phyloP scores from a whole-genome alignment of 192 early-diverging fungal genomes.

The Paraglomus brasilianum region DNA sequence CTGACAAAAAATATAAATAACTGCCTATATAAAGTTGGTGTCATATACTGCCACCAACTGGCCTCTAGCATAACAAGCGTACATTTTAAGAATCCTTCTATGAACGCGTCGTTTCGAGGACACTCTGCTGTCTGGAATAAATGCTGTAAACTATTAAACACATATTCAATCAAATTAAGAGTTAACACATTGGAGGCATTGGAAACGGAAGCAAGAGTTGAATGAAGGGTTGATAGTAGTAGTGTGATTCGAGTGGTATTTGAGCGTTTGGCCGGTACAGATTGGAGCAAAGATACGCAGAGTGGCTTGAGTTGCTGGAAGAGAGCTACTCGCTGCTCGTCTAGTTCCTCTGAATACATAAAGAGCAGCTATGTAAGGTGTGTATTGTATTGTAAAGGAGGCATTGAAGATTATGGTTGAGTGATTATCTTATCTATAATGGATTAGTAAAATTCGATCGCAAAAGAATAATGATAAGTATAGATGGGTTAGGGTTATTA shows the following conservation, averaged over 20 bases:
- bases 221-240: background rate
- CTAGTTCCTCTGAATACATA: too few species aligned
- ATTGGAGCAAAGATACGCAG: constrained; percentile 24
- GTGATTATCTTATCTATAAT: too few species aligned
- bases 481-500: too few species aligned
- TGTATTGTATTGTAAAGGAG: too few species aligned
- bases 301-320: constrained; percentile 25
- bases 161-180: constrained; percentile 29
- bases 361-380: too few species aligned
- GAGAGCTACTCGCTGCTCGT: too few species aligned
- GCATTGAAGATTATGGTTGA: too few species aligned
- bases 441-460: too few species aligned
- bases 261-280: background rate
- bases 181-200: constrained; percentile 18
- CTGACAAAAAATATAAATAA: constrained; percentile 29
- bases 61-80: constrained; percentile 23
- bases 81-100: constrained; percentile 33
- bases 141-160: constrained; percentile 29
- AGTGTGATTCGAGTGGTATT: constrained; percentile 6
- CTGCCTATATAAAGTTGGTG: constrained; percentile 21
- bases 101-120: constrained; percentile 23
- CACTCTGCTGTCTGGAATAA: constrained; percentile 5
- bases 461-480: too few species aligned
- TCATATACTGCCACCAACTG: constrained; percentile 24
- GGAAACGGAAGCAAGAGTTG: constrained; percentile 14